Percentiles rank a stretch among this genome's conserved stretches.
These are phyloP conservation scores for Euphrasia arctica DNA, from an alignment of 305 asterid species.

Conservation along the genomic window DNA sequence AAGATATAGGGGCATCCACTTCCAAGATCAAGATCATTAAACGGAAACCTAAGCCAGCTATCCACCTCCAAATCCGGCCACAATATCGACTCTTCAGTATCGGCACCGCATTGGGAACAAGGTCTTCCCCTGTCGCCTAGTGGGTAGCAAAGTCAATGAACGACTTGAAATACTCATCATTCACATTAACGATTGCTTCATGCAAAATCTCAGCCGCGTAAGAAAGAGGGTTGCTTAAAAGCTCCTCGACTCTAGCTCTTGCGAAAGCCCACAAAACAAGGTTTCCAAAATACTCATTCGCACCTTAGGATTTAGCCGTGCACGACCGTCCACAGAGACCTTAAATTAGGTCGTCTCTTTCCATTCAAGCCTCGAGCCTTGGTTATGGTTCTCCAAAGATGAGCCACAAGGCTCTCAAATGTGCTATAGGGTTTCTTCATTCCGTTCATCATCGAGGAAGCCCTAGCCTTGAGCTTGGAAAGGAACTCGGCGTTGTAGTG, in stretches of 20 bases:
- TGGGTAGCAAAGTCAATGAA: constrained; percentile 61
- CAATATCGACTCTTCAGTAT: constrained; percentile 47
- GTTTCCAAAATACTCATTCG: constrained; percentile 70
- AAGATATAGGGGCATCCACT: constrained; percentile 61
- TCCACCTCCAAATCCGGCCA: constrained; percentile 83
- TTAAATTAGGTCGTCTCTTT: constrained; percentile 50
- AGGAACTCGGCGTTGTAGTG: constrained; percentile 58
- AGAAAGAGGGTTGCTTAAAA: constrained; percentile 40
- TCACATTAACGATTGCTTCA: constrained; percentile 50
- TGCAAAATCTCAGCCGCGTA: constrained; percentile 58
- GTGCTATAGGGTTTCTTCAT: constrained; percentile 49
- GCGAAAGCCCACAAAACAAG: constrained; percentile 83
- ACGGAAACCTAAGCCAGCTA: constrained; percentile 89
- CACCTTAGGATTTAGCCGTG: constrained; percentile 51
- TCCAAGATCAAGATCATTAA: constrained; percentile 80
- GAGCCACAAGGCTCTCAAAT: no score
- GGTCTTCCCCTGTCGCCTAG: constrained; percentile 45
- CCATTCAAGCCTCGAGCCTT: constrained; percentile 56
- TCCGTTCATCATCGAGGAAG: no score
- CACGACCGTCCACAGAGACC: constrained; percentile 71
- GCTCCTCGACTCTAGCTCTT: constrained; percentile 42
- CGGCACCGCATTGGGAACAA: constrained; percentile 46
- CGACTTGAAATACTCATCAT: constrained; percentile 56
- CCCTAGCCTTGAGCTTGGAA: constrained; percentile 50
- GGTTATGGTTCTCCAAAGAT: constrained; percentile 54